These are phyloP conservation scores for Ceratocystis destructans DNA, from an alignment of 2,329 filamentous ascomycete genomes.

Conservation along the genomic window DNA sequence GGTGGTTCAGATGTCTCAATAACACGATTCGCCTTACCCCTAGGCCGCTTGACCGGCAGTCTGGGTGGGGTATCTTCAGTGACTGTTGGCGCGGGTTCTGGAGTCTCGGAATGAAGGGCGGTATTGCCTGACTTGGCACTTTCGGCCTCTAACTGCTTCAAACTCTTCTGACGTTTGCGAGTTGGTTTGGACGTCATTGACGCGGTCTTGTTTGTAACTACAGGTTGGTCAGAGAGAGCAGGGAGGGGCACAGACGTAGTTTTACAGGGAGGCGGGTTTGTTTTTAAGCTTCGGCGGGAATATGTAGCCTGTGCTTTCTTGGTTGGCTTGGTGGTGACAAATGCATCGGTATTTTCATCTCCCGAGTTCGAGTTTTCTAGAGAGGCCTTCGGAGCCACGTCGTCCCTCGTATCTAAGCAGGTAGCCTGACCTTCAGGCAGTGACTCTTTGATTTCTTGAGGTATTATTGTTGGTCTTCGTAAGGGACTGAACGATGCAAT, in stretches of 20 bases:
- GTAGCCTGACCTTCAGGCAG: not conserved
- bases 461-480: not conserved
- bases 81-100: not conserved
- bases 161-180: conserved; percentile 3
- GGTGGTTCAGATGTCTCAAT: conserved; percentile 9
- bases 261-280: not conserved
- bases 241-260: conserved; percentile 9
- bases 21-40: conserved; percentile 7
- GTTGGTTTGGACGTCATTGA: not conserved
- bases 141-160: not conserved
- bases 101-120: not conserved
- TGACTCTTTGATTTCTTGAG: not conserved
- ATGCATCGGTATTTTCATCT: not conserved
- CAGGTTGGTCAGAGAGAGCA: not conserved
- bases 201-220: not conserved
- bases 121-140: not conserved
- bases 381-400: not conserved
- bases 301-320: conserved; percentile 9
- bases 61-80: conserved; percentile 9
- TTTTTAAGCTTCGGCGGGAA: not conserved
- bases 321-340: not conserved
- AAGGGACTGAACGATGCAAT: not conserved
- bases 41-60: not conserved
- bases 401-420: not conserved
- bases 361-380: not conserved